Base-by-base conservation (phyloP, 805 yeast genomes). In the Pichia membranifaciens region DNA sequence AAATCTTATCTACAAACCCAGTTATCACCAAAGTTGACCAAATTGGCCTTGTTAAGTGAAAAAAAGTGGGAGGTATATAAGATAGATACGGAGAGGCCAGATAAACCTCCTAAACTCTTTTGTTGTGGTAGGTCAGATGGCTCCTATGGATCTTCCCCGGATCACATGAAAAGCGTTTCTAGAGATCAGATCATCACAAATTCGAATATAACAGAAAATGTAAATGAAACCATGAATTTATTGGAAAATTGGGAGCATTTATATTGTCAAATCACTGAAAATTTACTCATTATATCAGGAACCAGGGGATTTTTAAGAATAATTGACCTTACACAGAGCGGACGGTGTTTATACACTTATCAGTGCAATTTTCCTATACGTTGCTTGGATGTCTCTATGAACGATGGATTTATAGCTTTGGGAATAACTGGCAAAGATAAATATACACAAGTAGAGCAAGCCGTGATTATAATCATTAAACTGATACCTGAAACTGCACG, bases 351-450 rank as follows among this genome's bases (percentile, higher is more conserved):
- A 1, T 87, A 84, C 63, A 76, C 86, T 0, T 79, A 85, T 58
- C 69, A 76, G 34, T 81, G 87, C 10, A 76, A 75, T 46, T 85
- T 86, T 59, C 90, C 91, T 1, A 83, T 90, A 33, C 65, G 95
- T 44, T 87, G 96, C 58, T 71, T 87, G 41, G 84, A 87, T 32
- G 70, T 89, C 1, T 76, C 91, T 9, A 76, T 80, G 0, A 70
- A 75, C 53, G 88, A 84, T 22, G 68, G 74, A 17, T 67, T 82
- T 22, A 69, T 89, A 12, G 93, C 93, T 5, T 78, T 87, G 53
- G 93, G 95, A 1, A 81, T 90, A 28, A 84, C 91, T 0, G 93
- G 95, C 0, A 77, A 81, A 48, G 95, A 87, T 59, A 72, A 84
- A 49, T 66, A 75, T 18, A 75, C 82, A 1, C 81, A 82, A 3